Percentiles rank a stretch among this genome's conserved stretches.
phyloP scores from a whole-genome alignment of 345 rosid genomes.

The Eucalyptus tenuipes region DNA sequence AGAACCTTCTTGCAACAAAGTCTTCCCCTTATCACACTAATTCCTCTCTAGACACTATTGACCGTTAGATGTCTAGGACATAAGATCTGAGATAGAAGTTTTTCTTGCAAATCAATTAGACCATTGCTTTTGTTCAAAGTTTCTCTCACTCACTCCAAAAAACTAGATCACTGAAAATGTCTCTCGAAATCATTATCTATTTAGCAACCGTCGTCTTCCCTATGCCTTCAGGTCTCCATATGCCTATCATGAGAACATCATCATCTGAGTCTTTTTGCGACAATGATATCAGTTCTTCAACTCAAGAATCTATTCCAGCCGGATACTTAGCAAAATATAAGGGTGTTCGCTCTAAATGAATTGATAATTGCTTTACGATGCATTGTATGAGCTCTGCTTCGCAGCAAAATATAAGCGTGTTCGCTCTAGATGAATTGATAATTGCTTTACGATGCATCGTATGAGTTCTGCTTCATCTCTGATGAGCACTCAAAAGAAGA shows the following conservation, averaged over 20 bases:
- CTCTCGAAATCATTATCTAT: background rate
- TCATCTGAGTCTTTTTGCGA: background rate
- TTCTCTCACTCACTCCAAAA: background rate
- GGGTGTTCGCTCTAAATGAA: background rate
- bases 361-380: too few relatives aligned
- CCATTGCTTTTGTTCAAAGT: background rate
- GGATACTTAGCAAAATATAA: background rate
- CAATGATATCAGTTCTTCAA: background rate
- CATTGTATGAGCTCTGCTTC: too few relatives aligned
- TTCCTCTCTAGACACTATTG: background rate
- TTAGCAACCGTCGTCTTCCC: background rate
- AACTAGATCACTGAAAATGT: background rate
- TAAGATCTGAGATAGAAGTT: background rate
- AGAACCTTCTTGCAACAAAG: background rate
- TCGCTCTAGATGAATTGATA: background rate
- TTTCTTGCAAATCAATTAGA: background rate
- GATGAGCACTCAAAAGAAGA: background rate
- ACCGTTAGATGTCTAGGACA: background rate
- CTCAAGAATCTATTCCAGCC: background rate
- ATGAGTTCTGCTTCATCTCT: background rate
- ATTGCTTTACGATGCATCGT: background rate
- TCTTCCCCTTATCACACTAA: background rate
- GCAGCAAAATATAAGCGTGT: background rate
- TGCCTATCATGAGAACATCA: background rate
- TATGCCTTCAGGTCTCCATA: background rate